Evolutionary conservation across 1,284 basidiomycete species (phyloP).

Genomic region (Microbotryomycetes sp.): DNA sequence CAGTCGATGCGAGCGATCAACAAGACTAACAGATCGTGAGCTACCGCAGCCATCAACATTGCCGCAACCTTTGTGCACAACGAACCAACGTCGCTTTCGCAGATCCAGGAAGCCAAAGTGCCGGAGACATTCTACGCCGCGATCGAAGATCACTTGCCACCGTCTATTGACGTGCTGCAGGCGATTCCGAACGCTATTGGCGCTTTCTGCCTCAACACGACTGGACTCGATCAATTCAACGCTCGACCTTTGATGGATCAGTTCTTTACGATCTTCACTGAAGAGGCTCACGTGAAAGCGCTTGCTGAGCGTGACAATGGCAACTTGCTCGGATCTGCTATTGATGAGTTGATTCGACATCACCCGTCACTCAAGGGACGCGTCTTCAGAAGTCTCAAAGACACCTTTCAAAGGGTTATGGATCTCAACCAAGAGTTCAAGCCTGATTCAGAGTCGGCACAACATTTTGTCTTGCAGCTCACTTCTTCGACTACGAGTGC

Average conservation of each 20-base stretch:
- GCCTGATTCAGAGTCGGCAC: conserved; percentile 52
- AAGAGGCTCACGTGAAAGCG: conserved; percentile 76
- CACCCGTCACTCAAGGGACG: conserved; percentile 78
- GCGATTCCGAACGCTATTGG: conserved; percentile 94
- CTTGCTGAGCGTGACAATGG: conserved; percentile 90
- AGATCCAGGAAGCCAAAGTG: conserved; percentile 85
- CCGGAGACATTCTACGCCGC: conserved; percentile 84
- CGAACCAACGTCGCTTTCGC: conserved; percentile 87
- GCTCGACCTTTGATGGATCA: conserved; percentile 70
- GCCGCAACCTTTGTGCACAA: conserved; percentile 99
- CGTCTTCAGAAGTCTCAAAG: no score
- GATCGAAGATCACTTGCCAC: conserved; percentile 77
- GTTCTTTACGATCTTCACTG: conserved; percentile 79
- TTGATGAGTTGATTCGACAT: conserved; percentile 94
- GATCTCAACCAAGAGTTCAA: no score
- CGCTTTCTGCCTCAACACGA: conserved; percentile 88
- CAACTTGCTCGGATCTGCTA: conserved; percentile 73
- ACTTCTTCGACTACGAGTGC: conserved; percentile 9
- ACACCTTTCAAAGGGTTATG: no score
- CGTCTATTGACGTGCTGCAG: conserved; percentile 83
- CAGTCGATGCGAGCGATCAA: not conserved
- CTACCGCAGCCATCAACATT: conserved; percentile 78
- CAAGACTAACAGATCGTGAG: no score
- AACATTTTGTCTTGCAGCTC: conserved; percentile 51
- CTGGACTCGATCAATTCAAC: conserved; percentile 74